Evolutionary conservation across 2,329 filamentous ascomycete genomes (phyloP), one percentile per base, ranked within the genome.

Genomic region (Zalaria sp.): DNA sequence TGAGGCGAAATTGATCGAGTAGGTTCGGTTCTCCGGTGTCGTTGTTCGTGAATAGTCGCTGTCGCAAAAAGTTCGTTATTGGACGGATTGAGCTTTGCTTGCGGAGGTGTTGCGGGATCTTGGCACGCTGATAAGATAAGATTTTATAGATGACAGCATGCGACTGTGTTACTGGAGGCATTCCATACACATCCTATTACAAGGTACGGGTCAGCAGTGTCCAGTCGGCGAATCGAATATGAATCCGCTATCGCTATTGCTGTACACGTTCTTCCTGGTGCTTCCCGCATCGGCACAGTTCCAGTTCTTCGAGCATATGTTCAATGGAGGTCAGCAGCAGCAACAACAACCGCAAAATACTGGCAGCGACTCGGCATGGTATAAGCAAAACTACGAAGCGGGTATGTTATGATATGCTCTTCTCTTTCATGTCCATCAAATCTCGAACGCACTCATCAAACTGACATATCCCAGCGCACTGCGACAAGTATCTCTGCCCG

Each of bases 301-400:
- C 62, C 82, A 85, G 58, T 94, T 98, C 74, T 98, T 96, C 65
- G 88, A 95, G 60, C 86, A 96, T 55, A 94, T 96, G 85, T 96
- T 98, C 61, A 73, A 77, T 52, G 75, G 75, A 50, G 69, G 71
- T 45, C 77, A 49, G 63, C 67, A 71, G 35, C 70, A 73, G 35
- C 68, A 72, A 37, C 73, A 76, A 43, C 71, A 79, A 51, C 75
- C 76, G 26, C 81, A 85, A 54, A 91, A 95, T 59, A 84, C 83
- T 27, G 75, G 84, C 2, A 93, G 84, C 55, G 89, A 96, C 63
- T 82, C 84, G 9, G 66, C 69, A 25, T 81, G 83, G 68, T 96
- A 95, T 61, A 79, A 78, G 53, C 66, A 74, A 46, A 74, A 75
- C 45, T 86, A 84, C 58, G 74, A 79, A 28, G 66, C 67, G 50